These are phyloP conservation scores for Coemansia sp. DNA, from an alignment of 192 early-diverging fungal species.

Conservation along the genomic window DNA sequence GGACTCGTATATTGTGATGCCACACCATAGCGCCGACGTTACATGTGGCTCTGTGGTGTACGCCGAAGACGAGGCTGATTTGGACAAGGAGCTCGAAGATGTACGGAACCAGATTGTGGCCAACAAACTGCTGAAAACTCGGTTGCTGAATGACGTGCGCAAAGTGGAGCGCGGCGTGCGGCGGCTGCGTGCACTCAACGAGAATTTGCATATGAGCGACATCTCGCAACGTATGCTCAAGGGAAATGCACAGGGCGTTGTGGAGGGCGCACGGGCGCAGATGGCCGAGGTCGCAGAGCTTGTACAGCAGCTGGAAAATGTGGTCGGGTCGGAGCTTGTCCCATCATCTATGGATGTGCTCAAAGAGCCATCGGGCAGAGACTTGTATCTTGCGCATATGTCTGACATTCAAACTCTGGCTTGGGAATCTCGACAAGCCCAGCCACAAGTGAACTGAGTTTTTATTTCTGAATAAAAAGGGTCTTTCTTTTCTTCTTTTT, in stretches of 20 bases:
- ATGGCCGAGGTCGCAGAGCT: conserved; percentile 28
- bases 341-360: conserved; percentile 29
- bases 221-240: conserved; percentile 20
- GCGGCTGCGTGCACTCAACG: conserved; percentile 44
- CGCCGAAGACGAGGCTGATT: conserved; percentile 43
- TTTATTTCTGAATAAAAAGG: background rate
- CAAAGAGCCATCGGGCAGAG: conserved; percentile 42
- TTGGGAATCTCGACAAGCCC: conserved; percentile 33
- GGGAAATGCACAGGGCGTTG: conserved; percentile 11
- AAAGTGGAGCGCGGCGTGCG: conserved; percentile 34
- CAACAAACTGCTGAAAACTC: conserved; percentile 35
- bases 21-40: conserved; percentile 28
- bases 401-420: conserved; percentile 31
- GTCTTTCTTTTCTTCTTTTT: conserved; percentile 7
- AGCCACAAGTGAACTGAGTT: conserved; percentile 19
- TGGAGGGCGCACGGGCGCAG: conserved; percentile 23
- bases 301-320: conserved; percentile 32
- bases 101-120: conserved; percentile 36
- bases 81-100: conserved; percentile 40
- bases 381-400: conserved; percentile 48
- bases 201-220: conserved; percentile 33
- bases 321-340: conserved; percentile 1
- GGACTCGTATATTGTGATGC: conserved; percentile 43
- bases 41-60: conserved; percentile 6
- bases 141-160: conserved; percentile 25